Evolutionary conservation across 2,329 filamentous ascomycete genomes (phyloP).

Genomic region (Curvularia lunata): DNA sequence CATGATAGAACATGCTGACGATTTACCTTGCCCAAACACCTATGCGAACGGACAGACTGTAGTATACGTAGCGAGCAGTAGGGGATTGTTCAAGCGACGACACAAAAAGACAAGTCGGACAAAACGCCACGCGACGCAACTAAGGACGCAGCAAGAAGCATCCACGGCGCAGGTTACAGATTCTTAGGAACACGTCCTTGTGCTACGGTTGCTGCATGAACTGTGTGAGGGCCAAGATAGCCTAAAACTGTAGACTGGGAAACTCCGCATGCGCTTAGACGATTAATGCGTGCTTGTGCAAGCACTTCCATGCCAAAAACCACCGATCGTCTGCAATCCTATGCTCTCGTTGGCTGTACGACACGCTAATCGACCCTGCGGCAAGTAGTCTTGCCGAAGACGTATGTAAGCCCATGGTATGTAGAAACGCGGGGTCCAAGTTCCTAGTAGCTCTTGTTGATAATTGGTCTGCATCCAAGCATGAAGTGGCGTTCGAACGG

Average conservation of each 20-base stretch:
- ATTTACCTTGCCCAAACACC: neutral
- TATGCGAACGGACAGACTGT: neutral
- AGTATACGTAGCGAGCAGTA: neutral
- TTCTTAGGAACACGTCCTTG: neutral
- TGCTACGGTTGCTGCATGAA: slow-evolving; percentile 2
- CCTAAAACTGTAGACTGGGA: neutral
- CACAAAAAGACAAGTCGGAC: neutral
- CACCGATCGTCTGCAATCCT: neutral
- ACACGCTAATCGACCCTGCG: slow-evolving; percentile 2
- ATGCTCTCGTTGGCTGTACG: neutral
- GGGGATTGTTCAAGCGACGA: neutral
- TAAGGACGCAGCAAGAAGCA: neutral
- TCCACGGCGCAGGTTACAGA: neutral
- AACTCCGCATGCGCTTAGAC: neutral
- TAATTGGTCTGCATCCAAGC: neutral
- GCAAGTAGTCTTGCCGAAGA: neutral
- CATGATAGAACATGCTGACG: neutral
- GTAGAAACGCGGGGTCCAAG: neutral
- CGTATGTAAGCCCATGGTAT: neutral
- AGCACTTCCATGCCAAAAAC: neutral
- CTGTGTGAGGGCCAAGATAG: neutral
- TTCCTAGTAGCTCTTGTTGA: neutral
- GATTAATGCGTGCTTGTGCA: neutral
- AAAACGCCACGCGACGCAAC: neutral
- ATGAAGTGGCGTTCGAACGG: neutral